Percentiles rank a stretch among this genome's conserved stretches.
These are phyloP conservation scores for Dictyostelium intermedium DNA, from an alignment of 78 protist genomes.

Conservation along the genomic window DNA sequence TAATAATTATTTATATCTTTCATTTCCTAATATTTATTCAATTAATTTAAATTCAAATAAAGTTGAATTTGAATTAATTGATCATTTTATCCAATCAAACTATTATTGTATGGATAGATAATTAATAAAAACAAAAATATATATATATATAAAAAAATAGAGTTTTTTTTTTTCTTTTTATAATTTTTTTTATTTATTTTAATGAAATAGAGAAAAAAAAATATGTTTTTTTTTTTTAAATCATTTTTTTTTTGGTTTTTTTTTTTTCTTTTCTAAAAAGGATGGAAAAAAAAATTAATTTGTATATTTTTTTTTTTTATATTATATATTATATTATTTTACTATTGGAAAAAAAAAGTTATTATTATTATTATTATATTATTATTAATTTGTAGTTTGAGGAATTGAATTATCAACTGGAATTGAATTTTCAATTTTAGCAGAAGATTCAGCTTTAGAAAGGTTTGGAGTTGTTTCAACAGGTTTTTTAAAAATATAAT, in stretches of 20 bases:
- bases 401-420: constrained; percentile 3
- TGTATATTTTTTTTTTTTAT: neutral
- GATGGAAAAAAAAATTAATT: neutral
- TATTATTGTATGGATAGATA: neutral
- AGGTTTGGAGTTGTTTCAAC: neutral
- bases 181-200: neutral
- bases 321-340: too few relatives aligned
- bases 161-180: neutral
- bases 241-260: neutral
- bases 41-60: neutral
- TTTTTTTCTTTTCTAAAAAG: neutral
- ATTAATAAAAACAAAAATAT: neutral
- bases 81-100: neutral
- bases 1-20: neutral
- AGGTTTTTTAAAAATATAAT: neutral
- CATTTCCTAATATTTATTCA: neutral
- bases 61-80: neutral
- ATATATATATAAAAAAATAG: too few relatives aligned
- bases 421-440: neutral
- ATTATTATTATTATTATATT: too few relatives aligned
- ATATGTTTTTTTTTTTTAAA: neutral
- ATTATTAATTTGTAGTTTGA: neutral
- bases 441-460: neutral
- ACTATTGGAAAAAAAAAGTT: neutral
- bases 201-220: neutral